Evolutionary conservation across 2,329 filamentous ascomycete genomes (phyloP).

Genomic region (Shiraia sp.): DNA sequence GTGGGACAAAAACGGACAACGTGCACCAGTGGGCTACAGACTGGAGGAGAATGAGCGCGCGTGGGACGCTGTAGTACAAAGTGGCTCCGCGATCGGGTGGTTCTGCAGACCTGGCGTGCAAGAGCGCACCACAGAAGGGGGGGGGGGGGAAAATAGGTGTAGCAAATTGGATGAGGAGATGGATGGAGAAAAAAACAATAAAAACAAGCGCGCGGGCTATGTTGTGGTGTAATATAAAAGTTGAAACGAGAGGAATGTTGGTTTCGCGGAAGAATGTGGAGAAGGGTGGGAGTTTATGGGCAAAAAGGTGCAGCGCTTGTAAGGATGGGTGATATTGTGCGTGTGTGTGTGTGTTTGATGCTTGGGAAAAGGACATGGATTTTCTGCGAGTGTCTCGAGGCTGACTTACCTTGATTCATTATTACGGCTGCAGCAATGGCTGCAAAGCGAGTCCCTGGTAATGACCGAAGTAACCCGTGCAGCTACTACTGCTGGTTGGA

Average conservation of each 20-base stretch:
- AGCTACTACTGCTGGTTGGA: constrained; percentile 20
- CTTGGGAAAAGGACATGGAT: constrained; percentile 26
- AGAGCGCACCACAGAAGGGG: constrained; percentile 41
- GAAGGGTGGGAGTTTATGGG: constrained; percentile 40
- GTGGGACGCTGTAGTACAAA: constrained; percentile 42
- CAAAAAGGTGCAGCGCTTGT: too few species aligned
- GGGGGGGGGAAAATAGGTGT: constrained; percentile 29
- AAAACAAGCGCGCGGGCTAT: constrained; percentile 26
- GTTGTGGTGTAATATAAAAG: constrained; percentile 36
- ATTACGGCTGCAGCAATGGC: constrained; percentile 30
- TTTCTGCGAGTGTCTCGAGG: constrained; percentile 29
- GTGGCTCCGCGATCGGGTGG: constrained; percentile 41
- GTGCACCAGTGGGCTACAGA: constrained; percentile 36
- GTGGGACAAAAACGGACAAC: constrained; percentile 45
- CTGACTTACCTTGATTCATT: constrained; percentile 48
- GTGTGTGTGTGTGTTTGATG: constrained; percentile 32
- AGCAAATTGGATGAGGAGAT: constrained; percentile 38
- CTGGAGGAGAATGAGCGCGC: constrained; percentile 26
- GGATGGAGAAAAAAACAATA: constrained; percentile 10
- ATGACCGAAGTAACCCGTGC: constrained; percentile 22
- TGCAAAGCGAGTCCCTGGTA: constrained; percentile 24
- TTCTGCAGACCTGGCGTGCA: constrained; percentile 29
- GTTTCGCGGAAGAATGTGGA: constrained; percentile 42
- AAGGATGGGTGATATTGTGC: too few species aligned
- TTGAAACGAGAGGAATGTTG: constrained; percentile 35